These are phyloP conservation scores for Kwoniella europaea DNA, from an alignment of 768 basidiomycete species.

Conservation along the genomic window DNA sequence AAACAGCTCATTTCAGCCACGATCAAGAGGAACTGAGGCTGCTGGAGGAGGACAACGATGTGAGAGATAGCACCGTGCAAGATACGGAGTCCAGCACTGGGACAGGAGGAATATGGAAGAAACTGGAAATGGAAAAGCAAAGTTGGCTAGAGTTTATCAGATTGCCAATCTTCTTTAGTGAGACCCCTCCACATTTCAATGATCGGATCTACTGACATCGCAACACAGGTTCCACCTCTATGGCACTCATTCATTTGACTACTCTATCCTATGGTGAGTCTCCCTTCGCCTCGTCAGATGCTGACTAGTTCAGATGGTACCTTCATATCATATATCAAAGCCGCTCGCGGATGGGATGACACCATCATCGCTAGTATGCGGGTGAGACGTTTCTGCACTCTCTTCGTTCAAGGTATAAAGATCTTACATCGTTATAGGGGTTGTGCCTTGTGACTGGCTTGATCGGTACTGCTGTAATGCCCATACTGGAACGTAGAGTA, in stretches of 20 bases:
- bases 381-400: constrained; percentile 13
- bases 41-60: constrained; percentile 2
- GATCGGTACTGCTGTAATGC: constrained; percentile 56
- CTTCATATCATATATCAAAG: constrained; percentile 57
- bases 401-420: neutral
- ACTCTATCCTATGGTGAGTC: constrained; percentile 52
- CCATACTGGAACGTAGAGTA: constrained; percentile 41
- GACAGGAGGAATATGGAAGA: neutral
- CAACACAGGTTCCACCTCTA: constrained; percentile 43
- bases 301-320: constrained; percentile 42
- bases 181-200: constrained; percentile 12
- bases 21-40: neutral
- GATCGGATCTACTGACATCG: constrained; percentile 15
- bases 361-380: constrained; percentile 53
- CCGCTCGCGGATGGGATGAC: constrained; percentile 49
- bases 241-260: constrained; percentile 50
- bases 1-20: neutral
- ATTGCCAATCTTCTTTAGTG: constrained; percentile 54
- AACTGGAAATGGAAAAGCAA: constrained; percentile 21
- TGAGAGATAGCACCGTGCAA: neutral
- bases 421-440: constrained; percentile 31
- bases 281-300: neutral
- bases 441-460: constrained; percentile 51
- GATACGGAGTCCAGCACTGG: neutral
- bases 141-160: constrained; percentile 51